phyloP scores from a whole-genome alignment of 2,329 filamentous ascomycete species.

The Verticillium nubilum region DNA sequence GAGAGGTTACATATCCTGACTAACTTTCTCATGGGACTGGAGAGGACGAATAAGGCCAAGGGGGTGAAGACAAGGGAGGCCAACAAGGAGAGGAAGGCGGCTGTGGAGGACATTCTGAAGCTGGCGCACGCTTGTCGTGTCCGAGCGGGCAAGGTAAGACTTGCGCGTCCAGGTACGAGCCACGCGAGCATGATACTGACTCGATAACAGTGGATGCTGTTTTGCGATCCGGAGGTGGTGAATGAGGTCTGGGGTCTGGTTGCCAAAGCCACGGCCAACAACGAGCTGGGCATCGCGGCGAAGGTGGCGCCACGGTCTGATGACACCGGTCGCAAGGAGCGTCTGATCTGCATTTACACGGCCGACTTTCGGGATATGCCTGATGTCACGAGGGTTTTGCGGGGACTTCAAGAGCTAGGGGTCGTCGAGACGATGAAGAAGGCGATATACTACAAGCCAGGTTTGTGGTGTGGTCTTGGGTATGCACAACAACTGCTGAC shows the following conservation, averaged over 20 bases:
- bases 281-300: slow-evolving; percentile 64
- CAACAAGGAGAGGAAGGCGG: slow-evolving; percentile 41
- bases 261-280: slow-evolving; percentile 60
- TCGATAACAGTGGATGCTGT: slow-evolving; percentile 65
- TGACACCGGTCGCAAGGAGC: slow-evolving; percentile 33
- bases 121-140: slow-evolving; percentile 56
- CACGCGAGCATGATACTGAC: slow-evolving; percentile 6
- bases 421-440: slow-evolving; percentile 43
- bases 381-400: slow-evolving; percentile 65
- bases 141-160: slow-evolving; percentile 58
- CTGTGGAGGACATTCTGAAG: slow-evolving; percentile 50
- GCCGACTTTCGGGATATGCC: slow-evolving; percentile 62
- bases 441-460: slow-evolving; percentile 73
- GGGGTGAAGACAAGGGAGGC: slow-evolving; percentile 38
- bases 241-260: slow-evolving; percentile 61
- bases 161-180: not conserved
- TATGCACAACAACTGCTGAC: not conserved
- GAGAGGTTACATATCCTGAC: slow-evolving; percentile 41
- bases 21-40: slow-evolving; percentile 43
- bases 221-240: slow-evolving; percentile 48
- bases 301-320: slow-evolving; percentile 62
- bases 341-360: slow-evolving; percentile 75
- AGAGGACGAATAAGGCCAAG: slow-evolving; percentile 25
- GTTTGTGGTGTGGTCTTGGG: slow-evolving; percentile 33
- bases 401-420: slow-evolving; percentile 54